Conservation (phyloP, 2,329 filamentous ascomycete genomes). For the Incumbomyces lentus region DNA sequence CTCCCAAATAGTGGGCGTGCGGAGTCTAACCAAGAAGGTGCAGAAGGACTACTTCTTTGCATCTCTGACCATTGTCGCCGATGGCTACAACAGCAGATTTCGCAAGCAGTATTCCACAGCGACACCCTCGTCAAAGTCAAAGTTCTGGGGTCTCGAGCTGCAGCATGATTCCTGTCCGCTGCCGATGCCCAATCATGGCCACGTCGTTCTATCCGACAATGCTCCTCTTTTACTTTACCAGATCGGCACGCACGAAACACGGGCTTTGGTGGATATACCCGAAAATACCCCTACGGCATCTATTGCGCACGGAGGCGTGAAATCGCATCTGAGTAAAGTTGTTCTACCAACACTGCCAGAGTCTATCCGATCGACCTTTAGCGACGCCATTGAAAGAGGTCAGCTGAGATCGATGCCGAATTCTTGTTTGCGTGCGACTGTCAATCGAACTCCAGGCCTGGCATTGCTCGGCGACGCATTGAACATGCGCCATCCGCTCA, state of each 20-base stretch:
- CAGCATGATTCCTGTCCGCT: conserved; percentile 63
- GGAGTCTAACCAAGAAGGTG: conserved; percentile 55
- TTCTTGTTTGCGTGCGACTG: conserved; percentile 75
- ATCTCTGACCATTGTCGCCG: conserved; percentile 74
- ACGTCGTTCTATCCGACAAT: conserved; percentile 72
- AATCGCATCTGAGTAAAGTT: conserved; percentile 67
- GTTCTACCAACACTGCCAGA: conserved; percentile 70
- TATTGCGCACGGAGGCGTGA: conserved; percentile 67
- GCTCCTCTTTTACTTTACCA: conserved; percentile 86
- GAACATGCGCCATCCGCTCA: conserved; percentile 99
- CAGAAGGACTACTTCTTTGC: conserved; percentile 73
- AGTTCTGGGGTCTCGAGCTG: conserved; percentile 89
- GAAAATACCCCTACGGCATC: conserved; percentile 64
- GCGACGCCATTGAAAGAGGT: conserved; percentile 64
- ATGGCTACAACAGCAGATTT: conserved; percentile 89
- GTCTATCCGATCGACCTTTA: conserved; percentile 61
- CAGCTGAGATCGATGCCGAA: conserved; percentile 90
- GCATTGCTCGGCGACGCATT: conserved; percentile 85
- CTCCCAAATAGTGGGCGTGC: conserved; percentile 70
- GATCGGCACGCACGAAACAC: conserved; percentile 89
- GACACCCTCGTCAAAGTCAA: conserved; percentile 62
- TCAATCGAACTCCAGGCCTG: conserved; percentile 60
- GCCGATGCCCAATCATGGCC: conserved; percentile 64
- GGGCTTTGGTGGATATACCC: conserved; percentile 80
- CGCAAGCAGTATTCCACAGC: conserved; percentile 64